phyloP scores from a whole-genome alignment of 257 asterid genomes.

The Petunia axillaris region DNA sequence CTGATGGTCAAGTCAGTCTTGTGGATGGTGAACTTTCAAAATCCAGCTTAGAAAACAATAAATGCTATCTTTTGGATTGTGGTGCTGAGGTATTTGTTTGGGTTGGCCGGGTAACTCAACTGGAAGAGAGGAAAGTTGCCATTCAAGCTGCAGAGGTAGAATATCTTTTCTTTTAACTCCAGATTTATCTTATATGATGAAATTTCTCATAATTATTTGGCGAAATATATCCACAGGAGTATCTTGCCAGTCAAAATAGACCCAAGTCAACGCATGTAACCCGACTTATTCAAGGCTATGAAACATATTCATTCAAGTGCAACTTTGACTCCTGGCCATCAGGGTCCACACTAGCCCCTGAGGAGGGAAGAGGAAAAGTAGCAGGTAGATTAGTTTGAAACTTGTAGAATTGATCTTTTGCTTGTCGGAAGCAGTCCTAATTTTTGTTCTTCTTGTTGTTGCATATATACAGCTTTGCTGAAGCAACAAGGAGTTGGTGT shows the following conservation, averaged over 20 bases:
- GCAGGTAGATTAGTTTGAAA: constrained; percentile 64
- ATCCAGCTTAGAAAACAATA: constrained; percentile 71
- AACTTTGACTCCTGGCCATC: constrained; percentile 96
- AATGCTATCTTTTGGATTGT: constrained; percentile 73
- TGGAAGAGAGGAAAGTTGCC: constrained; percentile 76
- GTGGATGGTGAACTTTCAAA: constrained; percentile 76
- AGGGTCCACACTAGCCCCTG: constrained; percentile 77
- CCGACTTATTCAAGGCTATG: constrained; percentile 93
- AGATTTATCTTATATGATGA: constrained; percentile 11
- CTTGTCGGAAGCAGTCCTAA: background rate
- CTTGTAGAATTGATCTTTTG: constrained; percentile 19
- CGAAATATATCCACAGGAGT: constrained; percentile 58
- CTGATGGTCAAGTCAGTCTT: constrained; percentile 54
- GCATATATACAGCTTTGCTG: constrained; percentile 70
- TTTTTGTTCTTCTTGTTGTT: constrained; percentile 22
- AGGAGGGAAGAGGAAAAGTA: constrained; percentile 99
- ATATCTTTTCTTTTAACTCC: constrained; percentile 1
- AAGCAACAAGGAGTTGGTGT: constrained; percentile 92
- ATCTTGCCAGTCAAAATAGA: constrained; percentile 78
- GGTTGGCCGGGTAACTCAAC: constrained; percentile 84
- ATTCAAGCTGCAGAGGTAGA: constrained; percentile 69
- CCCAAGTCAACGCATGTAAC: constrained; percentile 84
- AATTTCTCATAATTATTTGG: constrained; percentile 31
- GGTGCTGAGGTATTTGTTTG: constrained; percentile 80
- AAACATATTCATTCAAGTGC: constrained; percentile 87